Evolutionary conservation across 1,284 basidiomycete genomes (phyloP).

Genomic region (Cystobasidium slooffiae): DNA sequence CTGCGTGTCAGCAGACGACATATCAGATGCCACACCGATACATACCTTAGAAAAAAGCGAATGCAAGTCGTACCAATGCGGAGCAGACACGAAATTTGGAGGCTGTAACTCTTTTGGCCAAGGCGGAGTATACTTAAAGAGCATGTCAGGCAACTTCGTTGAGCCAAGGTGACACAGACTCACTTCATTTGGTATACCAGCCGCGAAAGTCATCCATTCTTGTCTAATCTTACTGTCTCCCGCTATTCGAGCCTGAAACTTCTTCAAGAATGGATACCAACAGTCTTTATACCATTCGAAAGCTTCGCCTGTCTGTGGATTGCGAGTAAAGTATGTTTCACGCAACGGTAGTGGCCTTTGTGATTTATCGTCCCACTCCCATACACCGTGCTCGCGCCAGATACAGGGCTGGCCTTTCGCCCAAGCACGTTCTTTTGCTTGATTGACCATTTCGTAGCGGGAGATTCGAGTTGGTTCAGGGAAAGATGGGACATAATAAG

Average conservation of each 20-base stretch:
- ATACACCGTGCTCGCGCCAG: constrained; percentile 91
- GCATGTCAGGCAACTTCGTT: not conserved
- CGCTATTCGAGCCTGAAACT: constrained; percentile 68
- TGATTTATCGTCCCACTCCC: constrained; percentile 80
- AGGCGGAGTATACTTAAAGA: constrained; percentile 49
- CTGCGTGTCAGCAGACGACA: not conserved
- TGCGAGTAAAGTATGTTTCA: constrained; percentile 81
- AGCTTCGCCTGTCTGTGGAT: constrained; percentile 67
- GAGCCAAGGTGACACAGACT: constrained; percentile 40
- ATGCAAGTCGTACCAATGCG: constrained; percentile 94
- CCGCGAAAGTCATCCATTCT: constrained; percentile 68
- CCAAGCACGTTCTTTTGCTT: constrained; percentile 64
- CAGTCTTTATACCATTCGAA: constrained; percentile 64
- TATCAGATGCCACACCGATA: not conserved
- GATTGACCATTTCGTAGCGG: constrained; percentile 56
- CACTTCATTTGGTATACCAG: constrained; percentile 89
- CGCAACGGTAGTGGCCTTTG: constrained; percentile 74
- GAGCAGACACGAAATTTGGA: constrained; percentile 79
- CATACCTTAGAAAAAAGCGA: constrained; percentile 73
- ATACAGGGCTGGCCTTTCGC: constrained; percentile 70
- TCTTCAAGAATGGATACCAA: constrained; percentile 77
- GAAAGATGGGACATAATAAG: constrained; percentile 77
- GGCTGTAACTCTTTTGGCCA: constrained; percentile 63
- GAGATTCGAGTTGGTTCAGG: constrained; percentile 74
- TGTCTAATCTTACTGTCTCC: constrained; percentile 39